Conservation (phyloP, 768 basidiomycete genomes). For the Termitomyces sp. region DNA sequence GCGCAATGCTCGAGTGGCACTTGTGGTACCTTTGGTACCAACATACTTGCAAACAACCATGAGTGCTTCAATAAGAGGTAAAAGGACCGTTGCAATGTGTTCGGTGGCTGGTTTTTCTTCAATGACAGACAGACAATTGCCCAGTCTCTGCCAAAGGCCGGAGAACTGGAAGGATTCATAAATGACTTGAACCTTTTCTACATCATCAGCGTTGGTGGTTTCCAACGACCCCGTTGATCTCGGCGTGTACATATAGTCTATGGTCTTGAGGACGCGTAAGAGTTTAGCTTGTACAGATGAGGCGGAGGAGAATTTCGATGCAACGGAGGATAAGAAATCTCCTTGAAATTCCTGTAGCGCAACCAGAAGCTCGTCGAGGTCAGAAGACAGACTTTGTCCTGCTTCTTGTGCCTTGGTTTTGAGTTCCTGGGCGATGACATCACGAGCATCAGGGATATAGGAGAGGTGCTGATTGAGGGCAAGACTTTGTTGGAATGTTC, state of each 20-base stretch:
- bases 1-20: conserved; percentile 45
- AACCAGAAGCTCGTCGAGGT: conserved; percentile 70
- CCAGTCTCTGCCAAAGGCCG: conserved; percentile 81
- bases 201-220: conserved; percentile 42
- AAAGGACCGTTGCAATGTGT: conserved; percentile 85
- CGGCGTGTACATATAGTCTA: conserved; percentile 93
- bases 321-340: conserved; percentile 59
- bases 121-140: conserved; percentile 83
- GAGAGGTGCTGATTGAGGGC: conserved; percentile 91
- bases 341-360: conserved; percentile 53
- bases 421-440: conserved; percentile 86
- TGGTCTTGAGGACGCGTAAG: conserved; percentile 90
- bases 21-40: conserved; percentile 52
- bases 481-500: conserved; percentile 94
- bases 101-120: conserved; percentile 76
- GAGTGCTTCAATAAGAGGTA: conserved; percentile 92
- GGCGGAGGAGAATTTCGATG: conserved; percentile 88
- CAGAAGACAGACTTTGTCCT: conserved; percentile 64
- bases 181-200: conserved; percentile 80
- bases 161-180: conserved; percentile 92
- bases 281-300: conserved; percentile 97
- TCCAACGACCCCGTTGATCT: conserved; percentile 33
- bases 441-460: conserved; percentile 80
- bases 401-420: conserved; percentile 83
- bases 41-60: conserved; percentile 99